A percentile compares a stretch with the other conserved stretches of the same genome.
phyloP scores from a whole-genome alignment of 2,329 filamentous ascomycete genomes.

The Chaetomiaceae sp. region DNA sequence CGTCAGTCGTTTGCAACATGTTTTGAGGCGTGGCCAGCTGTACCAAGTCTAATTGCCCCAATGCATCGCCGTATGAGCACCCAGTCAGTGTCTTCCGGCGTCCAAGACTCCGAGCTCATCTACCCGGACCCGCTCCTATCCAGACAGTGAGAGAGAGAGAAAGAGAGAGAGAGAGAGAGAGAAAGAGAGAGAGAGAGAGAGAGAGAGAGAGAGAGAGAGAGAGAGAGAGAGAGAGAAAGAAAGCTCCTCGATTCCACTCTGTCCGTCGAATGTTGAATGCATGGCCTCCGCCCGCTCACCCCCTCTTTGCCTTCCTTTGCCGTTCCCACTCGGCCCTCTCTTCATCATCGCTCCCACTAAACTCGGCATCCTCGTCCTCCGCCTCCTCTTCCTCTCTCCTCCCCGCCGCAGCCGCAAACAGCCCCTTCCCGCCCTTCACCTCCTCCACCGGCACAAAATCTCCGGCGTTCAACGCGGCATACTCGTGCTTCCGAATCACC shows the following conservation, averaged over 20 bases:
- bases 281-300: constrained; percentile 13
- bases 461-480: constrained; percentile 53
- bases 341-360: constrained; percentile 61
- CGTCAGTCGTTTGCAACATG: not conserved
- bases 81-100: not conserved
- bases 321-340: constrained; percentile 60
- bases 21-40: not conserved
- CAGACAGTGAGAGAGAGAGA: too few species aligned
- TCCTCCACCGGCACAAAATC: constrained; percentile 48
- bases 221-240: too few species aligned
- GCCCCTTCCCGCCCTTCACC: constrained; percentile 21
- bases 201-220: too few species aligned
- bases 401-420: not conserved
- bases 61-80: not conserved
- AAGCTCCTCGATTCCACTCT: too few species aligned
- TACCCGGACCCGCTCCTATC: not conserved
- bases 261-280: too few species aligned
- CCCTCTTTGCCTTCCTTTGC: constrained; percentile 40
- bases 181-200: too few species aligned
- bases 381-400: constrained; percentile 34
- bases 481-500: constrained; percentile 67
- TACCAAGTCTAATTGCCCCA: not conserved
- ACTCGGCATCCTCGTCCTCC: constrained; percentile 55
- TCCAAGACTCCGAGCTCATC: too few species aligned
- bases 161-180: too few species aligned